phyloP scores from a whole-genome alignment of 176 grass and related monocot genomes.

The Saccharum spontaneum region DNA sequence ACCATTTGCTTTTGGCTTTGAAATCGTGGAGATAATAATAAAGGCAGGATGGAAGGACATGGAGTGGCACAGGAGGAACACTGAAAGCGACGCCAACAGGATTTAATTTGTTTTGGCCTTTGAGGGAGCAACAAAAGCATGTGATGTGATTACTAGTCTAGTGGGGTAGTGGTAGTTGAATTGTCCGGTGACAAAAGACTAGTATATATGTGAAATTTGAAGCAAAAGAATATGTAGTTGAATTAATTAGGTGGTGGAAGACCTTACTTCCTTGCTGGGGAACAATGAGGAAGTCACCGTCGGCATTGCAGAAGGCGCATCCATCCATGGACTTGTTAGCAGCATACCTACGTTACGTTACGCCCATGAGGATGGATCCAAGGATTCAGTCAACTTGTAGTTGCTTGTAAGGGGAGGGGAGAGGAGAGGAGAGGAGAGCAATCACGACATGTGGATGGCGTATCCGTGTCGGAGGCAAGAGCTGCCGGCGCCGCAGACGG shows the following conservation, averaged over 20 bases:
- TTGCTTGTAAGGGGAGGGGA: not conserved
- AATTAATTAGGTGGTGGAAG: not conserved
- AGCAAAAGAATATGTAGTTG: not conserved
- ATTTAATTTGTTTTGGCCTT: not conserved
- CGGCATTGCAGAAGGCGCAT: conserved; percentile 87
- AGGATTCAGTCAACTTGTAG: not conserved
- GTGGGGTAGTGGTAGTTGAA: not conserved
- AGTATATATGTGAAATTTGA: not conserved
- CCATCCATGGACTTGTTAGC: conserved; percentile 91
- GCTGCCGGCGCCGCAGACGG: conserved; percentile 84
- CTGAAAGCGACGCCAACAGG: not conserved
- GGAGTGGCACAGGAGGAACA: not conserved
- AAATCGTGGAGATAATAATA: not conserved
- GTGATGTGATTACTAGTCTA: not conserved
- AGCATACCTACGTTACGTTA: conserved; percentile 52
- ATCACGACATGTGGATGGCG: conserved; percentile 74
- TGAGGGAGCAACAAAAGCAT: not conserved
- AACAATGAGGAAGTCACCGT: conserved; percentile 92
- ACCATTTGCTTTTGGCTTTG: not conserved
- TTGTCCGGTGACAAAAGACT: not conserved
- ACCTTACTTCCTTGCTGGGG: conserved; percentile 82
- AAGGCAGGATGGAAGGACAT: not conserved
- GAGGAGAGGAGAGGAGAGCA: not conserved
- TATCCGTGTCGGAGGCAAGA: conserved; percentile 83
- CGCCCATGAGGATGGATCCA: not conserved